Conservation (phyloP, 495 filamentous ascomycete species). For the Staphylotrichum longicolle region DNA sequence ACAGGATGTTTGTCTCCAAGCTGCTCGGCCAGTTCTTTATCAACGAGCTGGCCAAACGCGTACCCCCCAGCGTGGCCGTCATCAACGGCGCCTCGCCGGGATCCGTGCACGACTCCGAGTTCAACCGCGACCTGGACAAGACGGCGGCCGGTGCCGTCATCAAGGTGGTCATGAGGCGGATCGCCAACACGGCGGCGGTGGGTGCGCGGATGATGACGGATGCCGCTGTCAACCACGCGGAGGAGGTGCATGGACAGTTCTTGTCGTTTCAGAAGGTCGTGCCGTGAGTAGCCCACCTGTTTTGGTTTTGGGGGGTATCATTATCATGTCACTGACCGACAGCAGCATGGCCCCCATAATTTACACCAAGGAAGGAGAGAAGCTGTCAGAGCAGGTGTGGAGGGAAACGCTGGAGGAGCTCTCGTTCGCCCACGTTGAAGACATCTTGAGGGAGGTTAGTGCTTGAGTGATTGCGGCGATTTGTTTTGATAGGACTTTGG, state of each 20-base stretch:
- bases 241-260: slow-evolving; percentile 43
- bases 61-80: slow-evolving; percentile 37
- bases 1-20: slow-evolving; percentile 41
- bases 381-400: too few species aligned
- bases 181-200: slow-evolving; percentile 33
- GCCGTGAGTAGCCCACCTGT: slow-evolving; percentile 20
- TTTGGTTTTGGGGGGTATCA: too few species aligned
- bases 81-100: slow-evolving; percentile 47
- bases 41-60: slow-evolving; percentile 31
- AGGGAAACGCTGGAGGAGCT: too few species aligned
- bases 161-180: slow-evolving; percentile 1
- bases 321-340: too few species aligned
- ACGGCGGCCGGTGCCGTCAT: neutral
- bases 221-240: slow-evolving; percentile 36
- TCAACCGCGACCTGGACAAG: neutral
- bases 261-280: slow-evolving; percentile 37
- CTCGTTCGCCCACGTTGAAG: too few species aligned
- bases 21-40: slow-evolving; percentile 41
- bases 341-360: too few species aligned
- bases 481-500: too few species aligned
- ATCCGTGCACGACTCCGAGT: slow-evolving; percentile 6
- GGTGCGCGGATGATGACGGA: slow-evolving; percentile 39
- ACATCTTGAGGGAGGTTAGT: too few species aligned
- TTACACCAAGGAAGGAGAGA: too few species aligned
- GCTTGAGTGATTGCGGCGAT: too few species aligned